phyloP scores from a whole-genome alignment of 2,329 filamentous ascomycete species.

The Dothistroma septosporum region DNA sequence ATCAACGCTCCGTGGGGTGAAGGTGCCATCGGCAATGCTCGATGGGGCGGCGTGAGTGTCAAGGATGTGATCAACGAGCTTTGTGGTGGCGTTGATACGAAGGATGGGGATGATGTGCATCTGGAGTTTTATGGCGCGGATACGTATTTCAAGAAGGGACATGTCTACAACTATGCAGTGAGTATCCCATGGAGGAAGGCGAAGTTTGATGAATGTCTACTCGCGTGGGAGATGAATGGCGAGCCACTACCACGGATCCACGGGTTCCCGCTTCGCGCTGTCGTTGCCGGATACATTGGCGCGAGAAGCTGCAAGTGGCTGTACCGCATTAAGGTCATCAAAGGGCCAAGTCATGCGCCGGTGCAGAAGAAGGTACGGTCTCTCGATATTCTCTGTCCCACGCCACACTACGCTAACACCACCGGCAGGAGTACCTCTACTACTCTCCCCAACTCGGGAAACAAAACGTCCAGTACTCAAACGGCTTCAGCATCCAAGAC shows the following conservation, averaged over 20 bases:
- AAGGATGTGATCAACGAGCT: slow-evolving; percentile 54
- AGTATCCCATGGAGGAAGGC: slow-evolving; percentile 64
- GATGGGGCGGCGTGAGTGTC: slow-evolving; percentile 56
- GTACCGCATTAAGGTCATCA: slow-evolving; percentile 58
- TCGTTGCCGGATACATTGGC: slow-evolving; percentile 58
- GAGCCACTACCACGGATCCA: slow-evolving; percentile 60
- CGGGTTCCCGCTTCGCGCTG: slow-evolving; percentile 51
- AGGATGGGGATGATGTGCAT: slow-evolving; percentile 49
- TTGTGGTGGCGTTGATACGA: slow-evolving; percentile 59
- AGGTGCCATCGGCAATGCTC: slow-evolving; percentile 58
- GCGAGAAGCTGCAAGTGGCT: slow-evolving; percentile 68
- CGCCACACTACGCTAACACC: background rate
- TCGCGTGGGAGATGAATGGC: slow-evolving; percentile 60
- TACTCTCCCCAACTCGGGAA: slow-evolving; percentile 66
- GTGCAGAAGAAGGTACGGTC: slow-evolving; percentile 51
- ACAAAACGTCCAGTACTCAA: slow-evolving; percentile 53
- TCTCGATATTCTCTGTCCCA: background rate
- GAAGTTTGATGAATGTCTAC: slow-evolving; percentile 62
- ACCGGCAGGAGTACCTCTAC: slow-evolving; percentile 58
- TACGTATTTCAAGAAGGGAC: slow-evolving; percentile 66
- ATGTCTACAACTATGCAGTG: slow-evolving; percentile 64
- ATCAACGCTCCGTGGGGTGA: slow-evolving; percentile 50
- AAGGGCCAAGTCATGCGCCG: slow-evolving; percentile 53
- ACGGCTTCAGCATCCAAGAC: slow-evolving; percentile 63
- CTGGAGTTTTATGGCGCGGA: slow-evolving; percentile 67